A percentile compares a stretch with the other conserved stretches of the same genome.
Conservation (phyloP, 225 moss, liverwort and hornwort species). For the Neckera pumila region DNA sequence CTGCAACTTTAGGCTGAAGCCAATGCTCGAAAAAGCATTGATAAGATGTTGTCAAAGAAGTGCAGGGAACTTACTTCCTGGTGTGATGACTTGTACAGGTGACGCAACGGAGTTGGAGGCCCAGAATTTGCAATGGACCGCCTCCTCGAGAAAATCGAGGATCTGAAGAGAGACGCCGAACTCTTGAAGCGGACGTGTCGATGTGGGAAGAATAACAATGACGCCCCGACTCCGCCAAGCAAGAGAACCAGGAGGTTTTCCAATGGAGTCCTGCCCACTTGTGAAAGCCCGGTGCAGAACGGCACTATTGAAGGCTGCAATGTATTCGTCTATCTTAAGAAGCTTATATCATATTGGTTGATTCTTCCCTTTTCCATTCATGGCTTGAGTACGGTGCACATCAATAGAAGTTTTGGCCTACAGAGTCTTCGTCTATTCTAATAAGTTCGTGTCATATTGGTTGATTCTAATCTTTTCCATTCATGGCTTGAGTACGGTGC, state of each 20-base stretch:
- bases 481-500: neutral
- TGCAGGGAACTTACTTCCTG: neutral
- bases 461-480: neutral
- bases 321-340: neutral
- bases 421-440: neutral
- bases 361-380: neutral
- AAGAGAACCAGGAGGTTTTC: slow-evolving; percentile 2
- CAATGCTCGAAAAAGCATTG: neutral
- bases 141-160: slow-evolving; percentile 20
- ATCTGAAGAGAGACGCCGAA: slow-evolving; percentile 6
- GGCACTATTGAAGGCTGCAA: neutral
- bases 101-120: neutral
- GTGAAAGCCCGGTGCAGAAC: neutral
- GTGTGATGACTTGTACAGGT: neutral
- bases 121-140: slow-evolving; percentile 10
- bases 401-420: neutral
- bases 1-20: neutral
- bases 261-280: neutral
- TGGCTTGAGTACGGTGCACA: neutral
- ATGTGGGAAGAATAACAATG: neutral
- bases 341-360: neutral
- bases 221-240: neutral
- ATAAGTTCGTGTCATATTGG: neutral
- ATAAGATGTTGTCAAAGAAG: neutral
- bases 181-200: neutral